These are phyloP conservation scores for Scleromitrula shiraiana DNA, from an alignment of 2,329 filamentous ascomycete species.

Conservation along the genomic window DNA sequence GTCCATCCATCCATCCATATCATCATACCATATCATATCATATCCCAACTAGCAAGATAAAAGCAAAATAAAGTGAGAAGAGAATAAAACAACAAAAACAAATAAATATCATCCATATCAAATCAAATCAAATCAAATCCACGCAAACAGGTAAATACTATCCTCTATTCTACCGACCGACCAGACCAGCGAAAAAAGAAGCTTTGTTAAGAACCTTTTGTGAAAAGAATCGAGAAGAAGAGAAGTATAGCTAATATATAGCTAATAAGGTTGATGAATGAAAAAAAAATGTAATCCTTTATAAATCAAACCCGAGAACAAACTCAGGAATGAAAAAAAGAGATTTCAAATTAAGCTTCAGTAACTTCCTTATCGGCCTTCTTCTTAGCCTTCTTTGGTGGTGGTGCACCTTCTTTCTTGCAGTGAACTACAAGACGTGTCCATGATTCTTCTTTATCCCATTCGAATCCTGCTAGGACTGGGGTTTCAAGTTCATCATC, in stretches of 20 bases:
- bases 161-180: too few species aligned
- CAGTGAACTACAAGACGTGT: slow-evolving; percentile 82
- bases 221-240: not conserved
- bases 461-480: slow-evolving; percentile 90
- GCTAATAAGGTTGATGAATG: too few species aligned
- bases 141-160: too few species aligned
- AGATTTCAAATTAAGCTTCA: slow-evolving; percentile 23
- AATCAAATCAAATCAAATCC: not conserved
- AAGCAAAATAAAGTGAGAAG: not conserved
- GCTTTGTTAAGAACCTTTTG: too few species aligned
- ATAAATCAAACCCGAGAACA: too few species aligned
- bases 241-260: not conserved
- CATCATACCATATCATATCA: too few species aligned
- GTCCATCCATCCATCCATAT: not conserved
- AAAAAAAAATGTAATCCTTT: too few species aligned
- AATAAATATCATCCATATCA: not conserved
- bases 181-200: too few species aligned
- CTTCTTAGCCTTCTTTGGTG: slow-evolving; percentile 58
- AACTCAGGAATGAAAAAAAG: too few species aligned
- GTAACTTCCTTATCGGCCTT: slow-evolving; percentile 39
- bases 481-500: slow-evolving; percentile 87
- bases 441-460: slow-evolving; percentile 90
- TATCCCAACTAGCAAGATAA: not conserved
- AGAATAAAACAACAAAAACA: not conserved
- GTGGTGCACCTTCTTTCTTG: slow-evolving; percentile 57